Base-by-base conservation (phyloP, 2,329 filamentous ascomycete species). In the Penicillium sp. region DNA sequence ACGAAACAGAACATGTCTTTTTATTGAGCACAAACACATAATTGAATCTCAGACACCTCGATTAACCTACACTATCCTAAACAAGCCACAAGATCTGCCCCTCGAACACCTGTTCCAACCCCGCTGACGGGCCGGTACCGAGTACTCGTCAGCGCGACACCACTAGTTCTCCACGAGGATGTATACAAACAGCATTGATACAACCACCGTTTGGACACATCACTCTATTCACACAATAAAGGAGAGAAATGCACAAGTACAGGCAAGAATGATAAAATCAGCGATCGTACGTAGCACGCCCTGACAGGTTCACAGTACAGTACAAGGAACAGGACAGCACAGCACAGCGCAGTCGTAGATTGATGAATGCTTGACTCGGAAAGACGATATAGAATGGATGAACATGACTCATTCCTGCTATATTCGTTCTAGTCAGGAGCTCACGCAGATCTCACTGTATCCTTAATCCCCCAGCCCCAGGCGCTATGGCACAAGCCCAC, bases 81-180 rank as follows among this genome's bases (percentile, higher is more conserved):
- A 47, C 12, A 24, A 26, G 3, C 24, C 24, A 47, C 13, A 26
- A 26, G 47, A 51, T 35, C 47, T 51, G 3, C 47, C 2, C 17
- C 2, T 30, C 47, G 47, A 50, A 33, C 6, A n/a, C 28, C 28
- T 19, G 15, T 9, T 51, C 47, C 33, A n/a, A 12, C 9, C 17
- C 26, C 47, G 47, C 47, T 51, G 28, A 51, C 47, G 28, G 47
- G 47, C 47, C 47, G n/a, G 4, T 35, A 51, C 17, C 26, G 47
- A 28, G 47, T 10, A 35, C 1, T 51, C 47, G 47, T 35, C 47
- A 51, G 47, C 47, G 47, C 28, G 26, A 17, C 47, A 5, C 15
- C 17, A 51, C 47, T 28, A 22, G 15, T 19, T 22, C 17, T 42
- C 6, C 38, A 8, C 17, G n/a, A 42, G 38, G 15, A 22, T 33